Conservation (phyloP, 1,284 basidiomycete species). For the Mycosarcoma maydis region DNA sequence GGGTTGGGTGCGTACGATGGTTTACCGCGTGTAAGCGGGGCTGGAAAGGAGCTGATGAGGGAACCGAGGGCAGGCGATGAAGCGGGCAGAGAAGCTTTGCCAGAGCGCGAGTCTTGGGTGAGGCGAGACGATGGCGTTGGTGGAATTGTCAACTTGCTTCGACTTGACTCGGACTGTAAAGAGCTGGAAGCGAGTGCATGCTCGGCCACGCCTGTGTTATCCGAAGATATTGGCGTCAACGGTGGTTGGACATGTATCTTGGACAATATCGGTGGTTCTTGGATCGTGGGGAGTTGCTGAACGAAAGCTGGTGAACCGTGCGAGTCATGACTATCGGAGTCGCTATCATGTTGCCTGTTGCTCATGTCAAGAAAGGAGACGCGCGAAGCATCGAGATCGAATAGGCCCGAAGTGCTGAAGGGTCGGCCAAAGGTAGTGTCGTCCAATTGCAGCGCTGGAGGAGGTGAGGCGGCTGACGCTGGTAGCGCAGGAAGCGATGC, state of each 20-base stretch:
- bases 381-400: constrained; percentile 31
- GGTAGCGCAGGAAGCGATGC: constrained; percentile 13
- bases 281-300: constrained; percentile 1
- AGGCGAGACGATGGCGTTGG: neutral
- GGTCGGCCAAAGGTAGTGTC: constrained; percentile 28
- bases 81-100: constrained; percentile 3
- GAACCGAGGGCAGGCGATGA: constrained; percentile 35
- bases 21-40: constrained; percentile 12
- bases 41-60: constrained; percentile 44
- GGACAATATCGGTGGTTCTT: neutral
- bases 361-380: constrained; percentile 42
- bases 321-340: constrained; percentile 7
- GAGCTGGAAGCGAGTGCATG: constrained; percentile 3
- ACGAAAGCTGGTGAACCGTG: neutral
- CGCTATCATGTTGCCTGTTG: constrained; percentile 21
- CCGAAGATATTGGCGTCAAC: neutral
- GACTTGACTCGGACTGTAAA: neutral
- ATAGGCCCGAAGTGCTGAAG: constrained; percentile 30
- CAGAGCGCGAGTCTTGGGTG: neutral
- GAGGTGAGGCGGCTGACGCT: constrained; percentile 15
- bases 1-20: neutral
- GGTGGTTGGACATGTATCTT: neutral
- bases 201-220: neutral
- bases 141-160: constrained; percentile 6
- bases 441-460: constrained; percentile 34